Conservation (phyloP, 108 stramenopile genomes). For the Parietichytrium sp. region DNA sequence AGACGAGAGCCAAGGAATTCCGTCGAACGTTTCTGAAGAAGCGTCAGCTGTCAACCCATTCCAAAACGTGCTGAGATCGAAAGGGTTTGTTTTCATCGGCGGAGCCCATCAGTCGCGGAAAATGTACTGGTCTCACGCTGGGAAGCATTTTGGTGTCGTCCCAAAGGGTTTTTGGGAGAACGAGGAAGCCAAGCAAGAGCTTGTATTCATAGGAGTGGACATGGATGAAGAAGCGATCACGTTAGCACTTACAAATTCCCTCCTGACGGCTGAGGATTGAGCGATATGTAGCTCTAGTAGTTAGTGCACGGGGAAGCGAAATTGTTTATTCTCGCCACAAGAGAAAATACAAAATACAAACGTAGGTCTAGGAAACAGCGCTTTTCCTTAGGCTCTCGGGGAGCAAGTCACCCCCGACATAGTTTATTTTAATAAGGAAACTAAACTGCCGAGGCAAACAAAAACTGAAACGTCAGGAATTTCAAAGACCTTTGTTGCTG, state of each 20-base stretch:
- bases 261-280: no score
- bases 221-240: neutral
- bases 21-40: neutral
- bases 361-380: no score
- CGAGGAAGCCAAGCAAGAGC: neutral
- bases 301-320: no score
- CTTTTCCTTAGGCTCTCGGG: no score
- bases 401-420: no score
- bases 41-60: neutral
- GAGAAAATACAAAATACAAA: no score
- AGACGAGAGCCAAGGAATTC: neutral
- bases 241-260: no score
- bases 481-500: conserved; percentile 33
- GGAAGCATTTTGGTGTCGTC: neutral
- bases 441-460: no score
- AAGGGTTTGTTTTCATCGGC: conserved; percentile 1
- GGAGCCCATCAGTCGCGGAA: neutral
- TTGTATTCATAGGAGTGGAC: neutral
- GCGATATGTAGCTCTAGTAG: no score
- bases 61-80: neutral
- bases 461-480: no score
- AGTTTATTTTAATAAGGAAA: no score
- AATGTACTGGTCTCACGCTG: conserved; percentile 33
- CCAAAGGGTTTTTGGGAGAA: neutral
- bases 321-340: no score